Evolutionary conservation across 768 basidiomycete genomes (phyloP).

Genomic region (Chiua virens): DNA sequence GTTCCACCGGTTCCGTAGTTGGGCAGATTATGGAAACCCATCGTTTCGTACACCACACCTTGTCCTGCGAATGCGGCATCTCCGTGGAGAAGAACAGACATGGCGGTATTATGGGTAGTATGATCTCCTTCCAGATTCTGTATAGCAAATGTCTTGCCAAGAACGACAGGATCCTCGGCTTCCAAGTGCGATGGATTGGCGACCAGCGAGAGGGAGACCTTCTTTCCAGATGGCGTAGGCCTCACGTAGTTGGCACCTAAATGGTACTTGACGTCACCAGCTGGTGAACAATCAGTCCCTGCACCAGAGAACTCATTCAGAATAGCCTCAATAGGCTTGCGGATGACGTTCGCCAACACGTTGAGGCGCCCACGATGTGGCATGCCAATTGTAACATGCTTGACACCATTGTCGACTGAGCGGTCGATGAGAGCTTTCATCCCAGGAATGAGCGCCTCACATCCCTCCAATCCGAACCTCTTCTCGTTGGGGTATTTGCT

Average conservation of each 20-base stretch:
- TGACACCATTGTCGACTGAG: constrained; percentile 94
- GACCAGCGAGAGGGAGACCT: constrained; percentile 94
- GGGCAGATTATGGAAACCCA: constrained; percentile 95
- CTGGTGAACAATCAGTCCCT: constrained; percentile 70
- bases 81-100: constrained; percentile 95
- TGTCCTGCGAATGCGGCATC: constrained; percentile 99
- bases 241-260: constrained; percentile 98
- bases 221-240: constrained; percentile 97
- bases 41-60: constrained; percentile 98
- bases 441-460: constrained; percentile 95
- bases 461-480: constrained; percentile 97
- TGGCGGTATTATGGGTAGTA: constrained; percentile 74
- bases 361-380: constrained; percentile 98
- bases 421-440: constrained; percentile 99
- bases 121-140: constrained; percentile 94
- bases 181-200: constrained; percentile 99
- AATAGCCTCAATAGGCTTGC: constrained; percentile 97
- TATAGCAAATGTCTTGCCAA: constrained; percentile 96
- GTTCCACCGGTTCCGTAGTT: constrained; percentile 98
- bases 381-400: constrained; percentile 98
- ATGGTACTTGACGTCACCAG: constrained; percentile 99
- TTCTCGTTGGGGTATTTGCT: constrained; percentile 99
- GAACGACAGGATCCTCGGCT: constrained; percentile 96
- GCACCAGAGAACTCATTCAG: constrained; percentile 92
- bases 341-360: constrained; percentile 96